Conservation (phyloP, 2,329 filamentous ascomycete species). For the Venturiaceae sp. region DNA sequence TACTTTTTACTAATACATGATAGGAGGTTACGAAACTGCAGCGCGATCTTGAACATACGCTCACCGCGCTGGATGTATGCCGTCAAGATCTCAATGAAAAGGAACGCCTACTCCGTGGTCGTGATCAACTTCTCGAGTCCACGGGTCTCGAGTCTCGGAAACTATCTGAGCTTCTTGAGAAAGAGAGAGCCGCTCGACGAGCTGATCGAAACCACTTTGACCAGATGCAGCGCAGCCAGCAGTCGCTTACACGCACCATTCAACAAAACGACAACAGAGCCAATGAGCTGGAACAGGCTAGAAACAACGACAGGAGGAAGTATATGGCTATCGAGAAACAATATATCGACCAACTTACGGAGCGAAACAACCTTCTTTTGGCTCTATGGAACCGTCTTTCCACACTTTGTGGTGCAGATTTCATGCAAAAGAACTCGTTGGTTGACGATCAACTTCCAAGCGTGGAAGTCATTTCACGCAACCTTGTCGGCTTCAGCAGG, state of each 20-base stretch:
- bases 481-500: constrained; percentile 80
- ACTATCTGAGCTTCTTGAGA: constrained; percentile 79
- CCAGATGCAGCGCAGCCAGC: constrained; percentile 76
- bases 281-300: constrained; percentile 72
- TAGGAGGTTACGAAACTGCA: constrained; percentile 80
- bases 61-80: constrained; percentile 70
- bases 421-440: constrained; percentile 80
- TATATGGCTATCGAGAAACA: constrained; percentile 66
- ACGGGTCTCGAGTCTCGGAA: constrained; percentile 80
- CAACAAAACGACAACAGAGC: constrained; percentile 78
- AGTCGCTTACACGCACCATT: constrained; percentile 77
- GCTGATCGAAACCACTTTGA: constrained; percentile 85
- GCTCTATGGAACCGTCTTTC: constrained; percentile 86
- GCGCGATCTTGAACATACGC: constrained; percentile 73
- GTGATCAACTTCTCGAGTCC: constrained; percentile 78
- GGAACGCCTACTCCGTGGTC: constrained; percentile 79
- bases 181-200: constrained; percentile 75
- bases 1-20: constrained; percentile 6
- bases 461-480: constrained; percentile 74
- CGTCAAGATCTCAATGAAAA: constrained; percentile 78
- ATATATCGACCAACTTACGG: constrained; percentile 77
- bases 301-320: constrained; percentile 67
- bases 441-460: constrained; percentile 82
- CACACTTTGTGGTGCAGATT: constrained; percentile 78
- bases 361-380: constrained; percentile 81